Evolutionary conservation across 2,329 filamentous ascomycete species (phyloP).

Genomic region (Beauveria pseudobassiana): DNA sequence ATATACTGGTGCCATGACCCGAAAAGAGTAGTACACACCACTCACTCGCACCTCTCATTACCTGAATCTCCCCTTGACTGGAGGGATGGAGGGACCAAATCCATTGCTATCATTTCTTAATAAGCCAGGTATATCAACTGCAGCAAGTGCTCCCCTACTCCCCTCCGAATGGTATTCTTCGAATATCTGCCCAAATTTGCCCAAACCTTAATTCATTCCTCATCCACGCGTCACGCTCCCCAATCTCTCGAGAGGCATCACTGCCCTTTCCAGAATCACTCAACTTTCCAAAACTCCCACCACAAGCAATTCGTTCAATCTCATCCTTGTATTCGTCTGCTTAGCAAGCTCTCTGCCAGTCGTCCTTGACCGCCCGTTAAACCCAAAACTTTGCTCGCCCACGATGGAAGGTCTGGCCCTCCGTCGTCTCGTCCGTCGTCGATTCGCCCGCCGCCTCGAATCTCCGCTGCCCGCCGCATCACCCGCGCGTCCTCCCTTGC

Average conservation of each 20-base stretch:
- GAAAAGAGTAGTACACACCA: too few species aligned
- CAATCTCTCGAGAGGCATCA: neutral
- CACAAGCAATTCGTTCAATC: neutral
- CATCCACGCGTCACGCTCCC: neutral
- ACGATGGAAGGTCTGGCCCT: conserved; percentile 21
- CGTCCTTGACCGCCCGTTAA: neutral
- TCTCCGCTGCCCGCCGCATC: conserved; percentile 26
- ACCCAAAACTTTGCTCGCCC: conserved; percentile 25
- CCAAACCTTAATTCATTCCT: conserved; percentile 3
- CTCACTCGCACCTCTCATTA: too few species aligned
- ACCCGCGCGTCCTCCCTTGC: conserved; percentile 24
- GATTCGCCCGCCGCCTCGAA: conserved; percentile 14
- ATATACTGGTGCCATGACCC: too few species aligned
- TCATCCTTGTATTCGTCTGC: neutral
- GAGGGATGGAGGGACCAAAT: too few species aligned
- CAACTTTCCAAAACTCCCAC: neutral
- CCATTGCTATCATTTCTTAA: neutral
- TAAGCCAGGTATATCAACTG: neutral
- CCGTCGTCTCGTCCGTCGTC: neutral
- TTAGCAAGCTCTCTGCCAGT: conserved; percentile 1
- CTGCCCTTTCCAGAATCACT: neutral
- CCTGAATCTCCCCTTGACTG: too few species aligned
- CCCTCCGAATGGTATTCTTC: neutral
- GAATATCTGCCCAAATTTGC: too few species aligned
- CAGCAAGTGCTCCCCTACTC: neutral